Evolutionary conservation across 2,329 filamentous ascomycete genomes (phyloP), one percentile per base, ranked within the genome.

Genomic region (Phoma herbarum): DNA sequence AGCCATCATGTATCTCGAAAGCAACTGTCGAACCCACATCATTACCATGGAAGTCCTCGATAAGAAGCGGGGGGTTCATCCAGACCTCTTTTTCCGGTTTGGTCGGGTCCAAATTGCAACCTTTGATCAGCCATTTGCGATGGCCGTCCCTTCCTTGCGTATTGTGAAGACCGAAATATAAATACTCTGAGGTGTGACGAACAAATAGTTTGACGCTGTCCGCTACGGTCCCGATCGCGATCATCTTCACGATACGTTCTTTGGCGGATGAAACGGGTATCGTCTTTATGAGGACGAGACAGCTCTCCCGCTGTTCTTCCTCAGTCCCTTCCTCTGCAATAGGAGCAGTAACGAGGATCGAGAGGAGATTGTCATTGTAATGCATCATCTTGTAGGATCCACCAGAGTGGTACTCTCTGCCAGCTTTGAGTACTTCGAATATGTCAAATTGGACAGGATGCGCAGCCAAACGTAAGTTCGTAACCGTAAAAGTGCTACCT

Each of bases 11-110:
- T 18, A 93, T 84, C 60, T 90, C 88, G 68, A 93, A 93, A 60
- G 86, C 90, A n/a, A 91, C 80, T 0, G 86, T 88, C 11, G 84
- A 84, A 6, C 87, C 88, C 29, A 92, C 81, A 44, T 90, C 88
- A 18, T 81, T 83, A 1, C 88, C 90, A 42, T 85, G 83, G 56
- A 90, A 80, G 23, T 86, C 81, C 35, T 83, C 77, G 3, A 91
- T 77, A 31, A 85, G 78, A 5, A 89, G 70, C 3, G 44, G 43
- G 12, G 43, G 25, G 3, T 28, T 28, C n/a, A 20, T 47, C 28
- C 46, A n/a, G 3, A 18, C 9, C 1, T 48, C 31, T 2, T 26
- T 37, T 1, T 49, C 33, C 9, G 23, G 8, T 4, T 49, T 14
- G n/a, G 10, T 11, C 1, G 12, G 10, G 20, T 63, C 48, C 7